Conservation (phyloP, 306 rosid species). For the Sophora flavescens region DNA sequence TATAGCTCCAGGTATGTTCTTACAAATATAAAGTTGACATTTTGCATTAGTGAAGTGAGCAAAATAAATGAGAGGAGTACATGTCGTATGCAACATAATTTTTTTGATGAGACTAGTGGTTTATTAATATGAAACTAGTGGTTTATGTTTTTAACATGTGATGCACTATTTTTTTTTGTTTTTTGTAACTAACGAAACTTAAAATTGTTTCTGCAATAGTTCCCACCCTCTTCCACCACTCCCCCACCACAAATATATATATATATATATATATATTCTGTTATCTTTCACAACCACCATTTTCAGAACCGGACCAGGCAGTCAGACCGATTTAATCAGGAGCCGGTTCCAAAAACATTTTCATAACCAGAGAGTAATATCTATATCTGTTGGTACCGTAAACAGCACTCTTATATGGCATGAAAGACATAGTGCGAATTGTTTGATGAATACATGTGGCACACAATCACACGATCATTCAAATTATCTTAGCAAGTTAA, state of each 20-base stretch:
- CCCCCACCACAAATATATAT: background rate
- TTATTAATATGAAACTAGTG: background rate
- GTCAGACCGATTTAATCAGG: background rate
- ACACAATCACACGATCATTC: too few relatives aligned
- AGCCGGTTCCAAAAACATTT: background rate
- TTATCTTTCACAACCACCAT: background rate
- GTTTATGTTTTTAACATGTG: background rate
- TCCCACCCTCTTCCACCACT: background rate
- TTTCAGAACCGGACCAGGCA: background rate
- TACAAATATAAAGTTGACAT: background rate
- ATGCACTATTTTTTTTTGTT: too few relatives aligned
- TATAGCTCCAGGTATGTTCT: slow-evolving; percentile 87
- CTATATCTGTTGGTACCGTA: background rate
- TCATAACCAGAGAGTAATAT: background rate
- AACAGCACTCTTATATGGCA: too few relatives aligned
- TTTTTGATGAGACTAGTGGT: background rate
- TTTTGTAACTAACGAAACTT: background rate
- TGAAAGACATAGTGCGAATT: too few relatives aligned
- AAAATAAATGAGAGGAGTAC: slow-evolving; percentile 26
- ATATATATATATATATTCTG: background rate
- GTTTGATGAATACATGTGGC: too few relatives aligned
- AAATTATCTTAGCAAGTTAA: too few relatives aligned
- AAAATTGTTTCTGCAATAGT: background rate
- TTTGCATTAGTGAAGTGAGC: slow-evolving; percentile 11
- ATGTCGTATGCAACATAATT: background rate